Evolutionary conservation across 2,329 filamentous ascomycete species (phyloP).

Genomic region (Nigrospora sphaerica): DNA sequence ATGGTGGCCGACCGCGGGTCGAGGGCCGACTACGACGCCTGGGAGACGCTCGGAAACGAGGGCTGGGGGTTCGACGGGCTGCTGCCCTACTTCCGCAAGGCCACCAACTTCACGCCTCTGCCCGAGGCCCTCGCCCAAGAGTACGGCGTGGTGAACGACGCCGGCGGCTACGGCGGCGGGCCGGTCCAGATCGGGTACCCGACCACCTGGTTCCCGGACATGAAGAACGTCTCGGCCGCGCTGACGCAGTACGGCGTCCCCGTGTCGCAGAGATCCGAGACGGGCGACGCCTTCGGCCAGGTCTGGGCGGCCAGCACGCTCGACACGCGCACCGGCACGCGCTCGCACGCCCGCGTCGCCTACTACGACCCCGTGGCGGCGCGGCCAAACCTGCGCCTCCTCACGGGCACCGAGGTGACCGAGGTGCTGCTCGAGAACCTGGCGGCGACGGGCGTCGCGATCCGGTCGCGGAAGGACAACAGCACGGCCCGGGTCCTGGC

Average conservation of each 20-base stretch:
- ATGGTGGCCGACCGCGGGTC: constrained; percentile 20
- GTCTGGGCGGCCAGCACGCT: background rate
- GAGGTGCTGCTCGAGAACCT: background rate
- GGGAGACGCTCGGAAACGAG: constrained; percentile 27
- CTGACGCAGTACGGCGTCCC: background rate
- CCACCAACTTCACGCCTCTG: constrained; percentile 3
- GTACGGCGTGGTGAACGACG: constrained; percentile 5
- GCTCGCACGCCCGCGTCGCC: constrained; percentile 2
- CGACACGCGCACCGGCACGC: constrained; percentile 1
- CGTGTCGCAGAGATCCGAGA: background rate
- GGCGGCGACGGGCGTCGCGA: background rate
- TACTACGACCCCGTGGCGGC: constrained; percentile 2
- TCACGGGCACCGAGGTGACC: constrained; percentile 1
- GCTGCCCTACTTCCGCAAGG: constrained; percentile 21
- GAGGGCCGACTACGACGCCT: constrained; percentile 23
- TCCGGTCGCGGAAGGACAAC: background rate
- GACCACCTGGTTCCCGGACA: constrained; percentile 1
- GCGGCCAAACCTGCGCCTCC: constrained; percentile 2
- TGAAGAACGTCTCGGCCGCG: background rate
- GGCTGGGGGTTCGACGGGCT: constrained; percentile 28
- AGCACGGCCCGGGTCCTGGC: constrained; percentile 5
- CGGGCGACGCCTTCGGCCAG: background rate
- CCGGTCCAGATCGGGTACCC: constrained; percentile 3
- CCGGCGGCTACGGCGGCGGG: background rate
- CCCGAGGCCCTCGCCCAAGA: background rate